Conservation (phyloP, 768 basidiomycete species). For the Sutorius australiensis region DNA sequence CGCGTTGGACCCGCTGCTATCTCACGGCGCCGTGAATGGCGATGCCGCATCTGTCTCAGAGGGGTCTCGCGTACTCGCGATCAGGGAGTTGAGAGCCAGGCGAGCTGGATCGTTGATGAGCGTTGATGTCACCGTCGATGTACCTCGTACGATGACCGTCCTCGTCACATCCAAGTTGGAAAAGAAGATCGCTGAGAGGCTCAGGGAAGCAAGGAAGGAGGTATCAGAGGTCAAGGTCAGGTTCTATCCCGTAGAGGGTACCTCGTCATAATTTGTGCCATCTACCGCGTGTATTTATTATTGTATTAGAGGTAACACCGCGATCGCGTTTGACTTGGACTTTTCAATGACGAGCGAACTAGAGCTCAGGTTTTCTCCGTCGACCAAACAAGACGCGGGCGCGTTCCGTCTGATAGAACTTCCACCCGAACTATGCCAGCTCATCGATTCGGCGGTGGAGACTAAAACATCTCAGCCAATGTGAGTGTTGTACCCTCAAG, state of each 20-base stretch:
- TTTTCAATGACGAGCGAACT: constrained; percentile 27
- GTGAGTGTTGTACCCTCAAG: constrained; percentile 4
- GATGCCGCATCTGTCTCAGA: constrained; percentile 1
- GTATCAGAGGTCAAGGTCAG: constrained; percentile 68
- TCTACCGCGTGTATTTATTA: not conserved
- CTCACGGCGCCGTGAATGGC: constrained; percentile 26
- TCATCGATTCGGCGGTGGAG: constrained; percentile 53
- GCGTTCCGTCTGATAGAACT: constrained; percentile 72
- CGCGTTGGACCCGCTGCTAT: constrained; percentile 54
- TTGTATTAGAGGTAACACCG: not conserved
- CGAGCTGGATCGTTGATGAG: constrained; percentile 78
- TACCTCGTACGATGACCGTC: constrained; percentile 58
- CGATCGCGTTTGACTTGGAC: not conserved
- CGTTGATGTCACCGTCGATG: constrained; percentile 76
- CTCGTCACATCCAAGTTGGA: constrained; percentile 59
- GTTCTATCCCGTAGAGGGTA: constrained; percentile 45
- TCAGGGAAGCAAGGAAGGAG: constrained; percentile 59
- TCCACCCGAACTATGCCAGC: constrained; percentile 59
- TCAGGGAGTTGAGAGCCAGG: constrained; percentile 63
- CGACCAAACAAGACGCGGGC: constrained; percentile 45
- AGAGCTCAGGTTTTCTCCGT: constrained; percentile 51
- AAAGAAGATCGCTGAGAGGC: constrained; percentile 48
- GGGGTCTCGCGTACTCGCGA: constrained; percentile 36
- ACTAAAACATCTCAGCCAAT: constrained; percentile 31
- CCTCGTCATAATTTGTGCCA: constrained; percentile 2